A percentile compares a stretch with the other conserved stretches of the same genome.
phyloP scores from a whole-genome alignment of 768 basidiomycete genomes.

The Lepiota venenata region DNA sequence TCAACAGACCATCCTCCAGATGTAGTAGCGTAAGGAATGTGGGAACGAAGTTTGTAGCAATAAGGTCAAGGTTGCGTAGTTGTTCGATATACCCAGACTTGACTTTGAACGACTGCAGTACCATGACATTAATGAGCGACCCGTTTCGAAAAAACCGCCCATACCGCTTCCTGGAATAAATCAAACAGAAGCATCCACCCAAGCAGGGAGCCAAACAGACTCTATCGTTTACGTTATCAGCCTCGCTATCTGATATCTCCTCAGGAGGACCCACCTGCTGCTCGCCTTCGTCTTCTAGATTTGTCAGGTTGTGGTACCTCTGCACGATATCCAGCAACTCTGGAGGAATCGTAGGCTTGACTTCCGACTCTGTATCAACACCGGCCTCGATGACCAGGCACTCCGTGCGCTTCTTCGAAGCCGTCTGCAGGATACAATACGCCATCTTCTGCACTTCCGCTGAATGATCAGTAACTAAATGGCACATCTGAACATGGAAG shows the following conservation, averaged over 20 bases:
- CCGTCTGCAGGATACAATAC: constrained; percentile 66
- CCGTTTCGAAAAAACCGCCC: constrained; percentile 22
- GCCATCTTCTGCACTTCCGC: constrained; percentile 71
- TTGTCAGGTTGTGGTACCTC: constrained; percentile 37
- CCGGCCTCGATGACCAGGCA: constrained; percentile 84
- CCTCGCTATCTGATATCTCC: not conserved
- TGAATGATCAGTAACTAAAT: constrained; percentile 67
- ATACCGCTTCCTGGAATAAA: constrained; percentile 77
- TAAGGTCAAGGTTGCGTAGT: constrained; percentile 64
- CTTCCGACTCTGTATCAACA: constrained; percentile 61
- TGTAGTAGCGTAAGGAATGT: constrained; percentile 63
- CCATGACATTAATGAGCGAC: not conserved
- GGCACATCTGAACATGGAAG: constrained; percentile 58
- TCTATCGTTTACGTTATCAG: constrained; percentile 20
- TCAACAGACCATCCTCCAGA: constrained; percentile 61
- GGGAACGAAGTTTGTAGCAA: constrained; percentile 66
- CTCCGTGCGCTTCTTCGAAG: constrained; percentile 75
- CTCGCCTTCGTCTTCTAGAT: constrained; percentile 30
- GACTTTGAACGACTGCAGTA: constrained; percentile 77
- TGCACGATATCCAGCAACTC: constrained; percentile 68
- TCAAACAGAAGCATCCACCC: constrained; percentile 91
- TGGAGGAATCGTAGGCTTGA: constrained; percentile 53
- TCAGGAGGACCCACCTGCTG: constrained; percentile 29
- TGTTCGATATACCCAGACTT: constrained; percentile 85
- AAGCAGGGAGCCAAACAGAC: constrained; percentile 66